Evolutionary conservation across 176 grass and related monocot genomes (phyloP), one percentile per base, ranked within the genome.

Genomic region (Rhynchospora tenuis): DNA sequence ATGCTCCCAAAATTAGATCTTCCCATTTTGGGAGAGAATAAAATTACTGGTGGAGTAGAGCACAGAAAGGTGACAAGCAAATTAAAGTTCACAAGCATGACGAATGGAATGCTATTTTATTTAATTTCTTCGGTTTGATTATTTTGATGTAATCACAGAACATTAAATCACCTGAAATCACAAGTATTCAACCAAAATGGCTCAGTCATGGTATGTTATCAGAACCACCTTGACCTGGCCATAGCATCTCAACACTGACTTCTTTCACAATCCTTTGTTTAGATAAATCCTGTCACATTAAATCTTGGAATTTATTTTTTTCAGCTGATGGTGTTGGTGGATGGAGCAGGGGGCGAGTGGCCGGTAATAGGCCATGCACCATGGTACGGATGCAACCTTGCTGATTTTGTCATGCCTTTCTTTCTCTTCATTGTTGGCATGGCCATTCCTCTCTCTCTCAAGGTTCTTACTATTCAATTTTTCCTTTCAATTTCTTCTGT

Each of bases 391-490:
- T 98, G 95, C 88, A 92, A 98, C 84, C 95, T 98, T 44, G 95
- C 95, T 4, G 92, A 98, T 56, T 98, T 94, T 79, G 95, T 88
- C 81, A 98, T 98, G 95, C 95, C 95, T 31, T 98, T 84, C 89
- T 98, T 98, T 78, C 92, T 98, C 79, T 98, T 98, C 86, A 98
- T 98, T 83, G 90, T 98, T 1, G 95, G 95, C 76, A 90, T 98
- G 88, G 95, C 95, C 52, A 91, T 94, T 46, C 95, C 95, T 17
- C 95, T 98, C 42, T 94, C 95, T 81, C 95, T 94, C 78, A 98
- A 98, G 95, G 95, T 97, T 51, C 66, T 6, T 33, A 23, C 19
- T 57, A 6, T 24, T 26, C 3, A 52, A 0, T 14, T 60, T 0
- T 11, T n/a, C n/a, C 0, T 48, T 45, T 16, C 16, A 27, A 8